phyloP scores from a whole-genome alignment of 2,329 filamentous ascomycete species.

The Fusarium mangiferae region DNA sequence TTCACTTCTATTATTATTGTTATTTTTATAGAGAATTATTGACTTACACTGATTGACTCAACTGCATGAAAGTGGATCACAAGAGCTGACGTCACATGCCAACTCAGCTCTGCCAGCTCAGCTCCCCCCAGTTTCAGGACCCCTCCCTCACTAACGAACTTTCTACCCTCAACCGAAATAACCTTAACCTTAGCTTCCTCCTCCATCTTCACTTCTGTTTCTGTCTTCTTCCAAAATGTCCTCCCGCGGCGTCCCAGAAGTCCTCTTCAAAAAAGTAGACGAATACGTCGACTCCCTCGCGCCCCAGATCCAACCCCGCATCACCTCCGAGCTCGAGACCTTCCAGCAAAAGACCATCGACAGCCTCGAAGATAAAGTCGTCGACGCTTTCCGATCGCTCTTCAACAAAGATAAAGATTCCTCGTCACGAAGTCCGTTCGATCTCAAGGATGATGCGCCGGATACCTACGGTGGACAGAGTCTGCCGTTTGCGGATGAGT shows the following conservation, averaged over 20 bases:
- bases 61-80: slow-evolving; percentile 6
- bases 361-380: slow-evolving; percentile 55
- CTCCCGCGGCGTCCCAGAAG: slow-evolving; percentile 53
- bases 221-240: slow-evolving; percentile 43
- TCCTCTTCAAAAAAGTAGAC: slow-evolving; percentile 57
- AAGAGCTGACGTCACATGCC: slow-evolving; percentile 26
- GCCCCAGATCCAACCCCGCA: slow-evolving; percentile 59
- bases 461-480: slow-evolving; percentile 55
- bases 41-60: not conserved
- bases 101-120: slow-evolving; percentile 15
- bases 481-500: slow-evolving; percentile 59
- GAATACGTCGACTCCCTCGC: slow-evolving; percentile 59
- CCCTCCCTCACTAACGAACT: not conserved
- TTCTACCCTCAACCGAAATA: not conserved
- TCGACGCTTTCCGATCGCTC: slow-evolving; percentile 57
- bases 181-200: slow-evolving; percentile 4
- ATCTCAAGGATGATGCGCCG: slow-evolving; percentile 49
- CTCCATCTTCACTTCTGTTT: not conserved
- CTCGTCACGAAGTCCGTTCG: slow-evolving; percentile 39
- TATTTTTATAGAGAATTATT: not conserved
- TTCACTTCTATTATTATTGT: not conserved
- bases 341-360: slow-evolving; percentile 59
- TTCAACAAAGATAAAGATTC: slow-evolving; percentile 51
- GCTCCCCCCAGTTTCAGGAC: slow-evolving; percentile 2
- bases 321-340: slow-evolving; percentile 54